A percentile compares a stretch with the other conserved stretches of the same genome.
Evolutionary conservation across 2,329 filamentous ascomycete genomes (phyloP).

Genomic region (Anisogramma anomala): DNA sequence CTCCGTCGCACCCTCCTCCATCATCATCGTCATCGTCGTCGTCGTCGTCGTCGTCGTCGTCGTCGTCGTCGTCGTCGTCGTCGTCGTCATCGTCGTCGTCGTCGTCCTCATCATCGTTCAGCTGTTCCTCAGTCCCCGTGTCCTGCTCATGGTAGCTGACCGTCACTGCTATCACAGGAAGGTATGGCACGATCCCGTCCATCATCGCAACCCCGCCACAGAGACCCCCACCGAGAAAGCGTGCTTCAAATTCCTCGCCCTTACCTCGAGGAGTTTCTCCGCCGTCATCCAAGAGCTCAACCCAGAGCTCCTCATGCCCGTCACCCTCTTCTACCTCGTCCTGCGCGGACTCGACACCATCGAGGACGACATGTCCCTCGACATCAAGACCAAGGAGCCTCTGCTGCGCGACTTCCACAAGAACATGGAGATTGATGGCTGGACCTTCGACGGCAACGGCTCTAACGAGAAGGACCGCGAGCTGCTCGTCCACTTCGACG

Average conservation of each 20-base stretch:
- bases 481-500: conserved; percentile 83
- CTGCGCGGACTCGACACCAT: conserved; percentile 94
- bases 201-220: conserved; percentile 64
- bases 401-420: conserved; percentile 73
- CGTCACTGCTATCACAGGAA: conserved; percentile 49
- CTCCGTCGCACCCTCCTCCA: conserved; percentile 3
- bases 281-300: conserved; percentile 93
- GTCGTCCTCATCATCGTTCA: too few relatives aligned
- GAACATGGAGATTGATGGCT: conserved; percentile 70
- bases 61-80: too few relatives aligned
- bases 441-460: conserved; percentile 78
- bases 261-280: conserved; percentile 87
- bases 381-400: conserved; percentile 70
- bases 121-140: not conserved
- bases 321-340: conserved; percentile 82
- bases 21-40: too few relatives aligned
- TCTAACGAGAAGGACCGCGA: conserved; percentile 91
- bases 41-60: too few relatives aligned
- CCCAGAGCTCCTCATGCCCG: conserved; percentile 79
- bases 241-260: conserved; percentile 77
- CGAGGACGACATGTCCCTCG: conserved; percentile 94
- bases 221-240: conserved; percentile 62
- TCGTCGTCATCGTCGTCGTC: too few relatives aligned
- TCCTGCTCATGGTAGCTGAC: conserved; percentile 10
- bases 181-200: conserved; percentile 90